phyloP scores from a whole-genome alignment of 306 rosid genomes.

The Benincasa hispida region DNA sequence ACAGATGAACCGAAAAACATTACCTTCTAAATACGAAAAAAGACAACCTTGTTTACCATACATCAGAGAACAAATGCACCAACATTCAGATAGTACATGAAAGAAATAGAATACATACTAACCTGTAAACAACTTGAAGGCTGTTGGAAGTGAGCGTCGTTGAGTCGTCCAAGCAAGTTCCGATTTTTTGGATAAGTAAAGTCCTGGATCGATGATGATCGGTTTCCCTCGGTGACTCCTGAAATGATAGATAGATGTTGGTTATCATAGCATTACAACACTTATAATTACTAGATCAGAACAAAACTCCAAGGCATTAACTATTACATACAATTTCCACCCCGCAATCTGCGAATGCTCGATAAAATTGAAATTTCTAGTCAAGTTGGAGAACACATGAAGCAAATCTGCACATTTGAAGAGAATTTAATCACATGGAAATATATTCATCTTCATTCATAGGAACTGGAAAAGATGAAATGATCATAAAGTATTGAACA shows the following conservation, averaged over 20 bases:
- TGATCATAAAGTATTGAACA: neutral
- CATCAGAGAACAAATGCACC: neutral
- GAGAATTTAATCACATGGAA: neutral
- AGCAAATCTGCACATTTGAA: conserved; percentile 66
- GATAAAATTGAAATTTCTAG: conserved; percentile 75
- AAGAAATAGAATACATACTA: neutral
- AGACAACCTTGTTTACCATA: neutral
- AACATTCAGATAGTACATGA: neutral
- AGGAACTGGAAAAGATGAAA: neutral
- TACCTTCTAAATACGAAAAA: neutral
- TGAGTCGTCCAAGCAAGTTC: conserved; percentile 74
- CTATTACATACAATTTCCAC: conserved; percentile 79
- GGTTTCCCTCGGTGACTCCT: conserved; percentile 94
- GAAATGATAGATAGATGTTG: conserved; percentile 11
- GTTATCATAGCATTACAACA: neutral
- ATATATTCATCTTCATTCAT: neutral
- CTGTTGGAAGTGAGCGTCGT: conserved; percentile 75
- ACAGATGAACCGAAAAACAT: neutral
- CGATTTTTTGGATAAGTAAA: conserved; percentile 55
- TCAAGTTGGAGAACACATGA: conserved; percentile 67
- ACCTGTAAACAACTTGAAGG: conserved; percentile 82
- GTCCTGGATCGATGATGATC: conserved; percentile 58
- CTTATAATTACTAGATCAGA: neutral
- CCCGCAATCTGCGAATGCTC: conserved; percentile 62
- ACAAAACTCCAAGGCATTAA: neutral